Evolutionary conservation across 2,329 filamentous ascomycete species (phyloP).

Genomic region (Penicillium capsulatum): DNA sequence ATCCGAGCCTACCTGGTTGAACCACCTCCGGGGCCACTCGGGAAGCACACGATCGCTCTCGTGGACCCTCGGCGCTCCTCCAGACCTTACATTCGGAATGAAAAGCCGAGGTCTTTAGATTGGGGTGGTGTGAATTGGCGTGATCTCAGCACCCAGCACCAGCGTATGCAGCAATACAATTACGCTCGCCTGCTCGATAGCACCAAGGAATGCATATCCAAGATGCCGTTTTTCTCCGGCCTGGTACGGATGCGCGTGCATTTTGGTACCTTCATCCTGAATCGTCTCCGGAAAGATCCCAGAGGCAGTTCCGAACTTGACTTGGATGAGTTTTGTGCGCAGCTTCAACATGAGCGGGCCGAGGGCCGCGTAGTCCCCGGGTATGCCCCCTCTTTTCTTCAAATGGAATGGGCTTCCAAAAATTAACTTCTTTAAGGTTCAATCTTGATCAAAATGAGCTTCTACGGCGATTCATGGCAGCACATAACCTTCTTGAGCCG

Average conservation of each 20-base stretch:
- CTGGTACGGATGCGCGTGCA: slow-evolving; percentile 36
- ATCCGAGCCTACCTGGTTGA: slow-evolving; percentile 35
- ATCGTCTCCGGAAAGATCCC: slow-evolving; percentile 31
- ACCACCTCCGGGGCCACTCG: slow-evolving; percentile 19
- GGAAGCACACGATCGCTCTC: slow-evolving; percentile 26
- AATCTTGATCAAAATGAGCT: slow-evolving; percentile 24
- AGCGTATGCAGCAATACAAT: neutral
- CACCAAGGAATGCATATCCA: slow-evolving; percentile 3
- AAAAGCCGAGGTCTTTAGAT: slow-evolving; percentile 4
- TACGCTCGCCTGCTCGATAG: neutral
- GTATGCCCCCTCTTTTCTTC: slow-evolving; percentile 21
- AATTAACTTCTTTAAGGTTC: slow-evolving; percentile 21
- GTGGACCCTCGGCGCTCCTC: slow-evolving; percentile 16
- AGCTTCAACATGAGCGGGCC: slow-evolving; percentile 36
- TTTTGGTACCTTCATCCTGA: slow-evolving; percentile 41
- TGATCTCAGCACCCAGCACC: neutral
- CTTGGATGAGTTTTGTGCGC: slow-evolving; percentile 40
- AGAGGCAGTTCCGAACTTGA: slow-evolving; percentile 26
- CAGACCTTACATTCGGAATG: slow-evolving; percentile 22
- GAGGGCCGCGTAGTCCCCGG: slow-evolving; percentile 37
- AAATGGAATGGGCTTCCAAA: neutral
- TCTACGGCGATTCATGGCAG: slow-evolving; percentile 28
- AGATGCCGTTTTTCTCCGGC: slow-evolving; percentile 1
- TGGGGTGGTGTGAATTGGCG: no score
- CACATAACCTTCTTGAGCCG: slow-evolving; percentile 28